Evolutionary conservation across 306 rosid genomes (phyloP), one percentile per base, ranked within the genome.

Genomic region (Acmispon strigosus): DNA sequence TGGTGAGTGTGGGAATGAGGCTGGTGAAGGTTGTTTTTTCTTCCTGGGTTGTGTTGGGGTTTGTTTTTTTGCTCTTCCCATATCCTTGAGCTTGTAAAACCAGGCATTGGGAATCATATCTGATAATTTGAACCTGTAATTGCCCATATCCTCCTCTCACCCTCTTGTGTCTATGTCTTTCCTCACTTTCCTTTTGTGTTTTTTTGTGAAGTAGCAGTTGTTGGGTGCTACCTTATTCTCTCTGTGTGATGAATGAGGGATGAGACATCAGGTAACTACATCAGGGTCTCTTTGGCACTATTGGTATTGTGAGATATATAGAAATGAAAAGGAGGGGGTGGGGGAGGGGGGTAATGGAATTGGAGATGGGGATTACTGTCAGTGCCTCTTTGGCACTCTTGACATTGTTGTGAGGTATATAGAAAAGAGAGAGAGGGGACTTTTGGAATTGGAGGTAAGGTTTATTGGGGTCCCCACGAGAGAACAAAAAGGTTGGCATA

Each of bases 31-130:
- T n/a, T 83, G 81, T 4, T 74, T 83, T 48, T 78, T 85, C 85
- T 84, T 85, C 61, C 70, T 77, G 10, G 79, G 67, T 24, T 65
- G 76, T 20, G 73, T 19, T 18, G 8, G 17, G 3, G 19, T 66
- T 14, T 79, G 83, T 44, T 66, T 90, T 74, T 74, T 84, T 78
- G 76, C 43, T 74, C 62, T 85, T 60, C 84, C 80, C 84, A 90
- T 86, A 66, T 89, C 91, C 44, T 53, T 84, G 18, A 90, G 95
- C 80, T 90, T 94, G 92, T 84, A 82, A 62, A 94, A 91, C 98
- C 98, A 94, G 60, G 92, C 85, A 81, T 87, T 87, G 7, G 98
- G 95, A 50, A 94, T 84, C 91, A 94, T 94, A 72, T 89, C 96
- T 11, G 97, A 87, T 22, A 94, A 48, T 32, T 66, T 89, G 74